phyloP scores from a whole-genome alignment of 768 basidiomycete genomes.

The Dentipellis sp. region DNA sequence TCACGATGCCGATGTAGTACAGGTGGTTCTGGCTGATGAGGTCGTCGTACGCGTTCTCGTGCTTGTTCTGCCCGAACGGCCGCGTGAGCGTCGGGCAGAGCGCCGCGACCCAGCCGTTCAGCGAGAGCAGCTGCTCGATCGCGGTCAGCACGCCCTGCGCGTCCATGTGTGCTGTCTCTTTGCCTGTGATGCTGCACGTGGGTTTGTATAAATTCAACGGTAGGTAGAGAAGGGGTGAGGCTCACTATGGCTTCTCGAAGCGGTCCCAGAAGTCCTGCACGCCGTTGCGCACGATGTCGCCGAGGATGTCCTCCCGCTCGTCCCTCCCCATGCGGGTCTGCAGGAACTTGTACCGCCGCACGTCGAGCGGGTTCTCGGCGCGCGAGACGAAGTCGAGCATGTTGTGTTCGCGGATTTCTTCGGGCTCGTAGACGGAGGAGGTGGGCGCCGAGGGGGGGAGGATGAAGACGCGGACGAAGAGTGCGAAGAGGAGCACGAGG shows the following conservation, averaged over 20 bases:
- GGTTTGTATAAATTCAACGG: background rate
- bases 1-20: slow-evolving; percentile 91
- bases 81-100: slow-evolving; percentile 87
- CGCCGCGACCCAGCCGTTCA: slow-evolving; percentile 98
- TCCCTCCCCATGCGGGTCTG: slow-evolving; percentile 87
- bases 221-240: background rate
- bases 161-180: slow-evolving; percentile 83
- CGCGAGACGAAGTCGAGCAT: slow-evolving; percentile 58
- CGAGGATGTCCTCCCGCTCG: slow-evolving; percentile 72
- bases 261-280: slow-evolving; percentile 85
- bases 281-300: slow-evolving; percentile 66
- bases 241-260: slow-evolving; percentile 87
- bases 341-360: slow-evolving; percentile 79
- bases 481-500: slow-evolving; percentile 24
- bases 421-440: slow-evolving; percentile 16
- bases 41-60: slow-evolving; percentile 83
- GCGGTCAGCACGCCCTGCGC: slow-evolving; percentile 82
- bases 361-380: slow-evolving; percentile 75
- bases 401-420: slow-evolving; percentile 45
- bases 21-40: slow-evolving; percentile 74
- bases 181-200: slow-evolving; percentile 54
- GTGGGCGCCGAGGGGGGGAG: slow-evolving; percentile 22
- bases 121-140: slow-evolving; percentile 88
- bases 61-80: slow-evolving; percentile 90
- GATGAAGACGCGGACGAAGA: slow-evolving; percentile 31